Conservation (phyloP, 2,329 filamentous ascomycete species). For the Sporothrix humicola region DNA sequence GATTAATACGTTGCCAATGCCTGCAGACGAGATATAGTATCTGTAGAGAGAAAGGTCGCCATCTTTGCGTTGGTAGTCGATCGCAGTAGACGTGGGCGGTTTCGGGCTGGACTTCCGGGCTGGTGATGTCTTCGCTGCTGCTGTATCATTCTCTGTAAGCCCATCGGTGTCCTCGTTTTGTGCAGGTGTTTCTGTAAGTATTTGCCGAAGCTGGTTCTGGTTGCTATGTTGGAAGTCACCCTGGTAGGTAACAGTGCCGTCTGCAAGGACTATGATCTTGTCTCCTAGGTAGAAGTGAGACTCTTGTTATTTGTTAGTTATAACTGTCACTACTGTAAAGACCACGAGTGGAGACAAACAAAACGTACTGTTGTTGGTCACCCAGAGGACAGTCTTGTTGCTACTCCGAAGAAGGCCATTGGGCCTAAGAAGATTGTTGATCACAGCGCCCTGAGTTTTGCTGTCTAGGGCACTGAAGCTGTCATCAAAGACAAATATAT, state of each 20-base stretch:
- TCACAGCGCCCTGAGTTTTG: slow-evolving; percentile 43
- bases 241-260: slow-evolving; percentile 47
- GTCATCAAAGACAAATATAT: slow-evolving; percentile 47
- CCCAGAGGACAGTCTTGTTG: slow-evolving; percentile 44
- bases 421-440: slow-evolving; percentile 44
- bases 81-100: neutral
- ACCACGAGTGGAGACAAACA: too few species aligned
- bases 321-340: neutral
- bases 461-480: slow-evolving; percentile 48
- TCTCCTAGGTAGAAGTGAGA: slow-evolving; percentile 49
- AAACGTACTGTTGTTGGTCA: slow-evolving; percentile 43
- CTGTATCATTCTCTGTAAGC: neutral
- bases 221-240: neutral
- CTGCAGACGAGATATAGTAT: slow-evolving; percentile 45
- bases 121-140: neutral
- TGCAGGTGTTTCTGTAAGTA: neutral
- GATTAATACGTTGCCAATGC: slow-evolving; percentile 41
- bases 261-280: slow-evolving; percentile 49
- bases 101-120: neutral
- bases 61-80: slow-evolving; percentile 40
- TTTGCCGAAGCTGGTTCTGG: neutral
- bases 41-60: slow-evolving; percentile 49
- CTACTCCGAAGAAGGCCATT: slow-evolving; percentile 43
- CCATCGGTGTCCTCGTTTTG: neutral
- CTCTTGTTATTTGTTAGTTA: neutral